Evolutionary conservation across 2,329 filamentous ascomycete species (phyloP).

Genomic region (Hirsutella thompsonii): DNA sequence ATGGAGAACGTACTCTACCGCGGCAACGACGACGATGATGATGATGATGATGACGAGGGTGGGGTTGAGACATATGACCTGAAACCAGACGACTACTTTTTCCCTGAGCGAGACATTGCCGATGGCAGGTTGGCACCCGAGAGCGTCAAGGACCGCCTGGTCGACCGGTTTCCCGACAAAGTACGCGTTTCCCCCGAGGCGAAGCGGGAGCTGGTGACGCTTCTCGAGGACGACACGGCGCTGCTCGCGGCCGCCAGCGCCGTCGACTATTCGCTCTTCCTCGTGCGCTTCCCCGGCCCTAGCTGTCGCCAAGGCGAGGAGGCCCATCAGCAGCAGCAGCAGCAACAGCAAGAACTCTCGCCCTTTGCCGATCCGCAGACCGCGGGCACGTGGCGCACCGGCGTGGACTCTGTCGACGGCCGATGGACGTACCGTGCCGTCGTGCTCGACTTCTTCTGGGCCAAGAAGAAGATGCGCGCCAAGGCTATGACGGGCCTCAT

Average conservation of each 20-base stretch:
- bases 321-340: too few relatives aligned
- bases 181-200: slow-evolving; percentile 41
- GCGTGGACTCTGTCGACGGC: slow-evolving; percentile 46
- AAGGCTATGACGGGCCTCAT: slow-evolving; percentile 54
- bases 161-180: slow-evolving; percentile 56
- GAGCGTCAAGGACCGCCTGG: slow-evolving; percentile 50
- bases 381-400: slow-evolving; percentile 40
- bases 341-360: not conserved
- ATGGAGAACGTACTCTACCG: slow-evolving; percentile 61
- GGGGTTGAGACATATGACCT: slow-evolving; percentile 61
- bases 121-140: slow-evolving; percentile 49
- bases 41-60: slow-evolving; percentile 18
- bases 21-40: slow-evolving; percentile 41
- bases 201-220: slow-evolving; percentile 39
- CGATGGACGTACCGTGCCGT: slow-evolving; percentile 56
- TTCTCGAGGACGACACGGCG: slow-evolving; percentile 48
- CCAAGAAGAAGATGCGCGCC: slow-evolving; percentile 56
- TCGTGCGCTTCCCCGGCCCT: slow-evolving; percentile 33
- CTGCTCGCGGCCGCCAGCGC: slow-evolving; percentile 50
- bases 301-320: too few relatives aligned
- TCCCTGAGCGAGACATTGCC: slow-evolving; percentile 59
- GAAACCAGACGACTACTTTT: slow-evolving; percentile 65
- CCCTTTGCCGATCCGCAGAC: slow-evolving; percentile 9
- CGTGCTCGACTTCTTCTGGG: slow-evolving; percentile 68
- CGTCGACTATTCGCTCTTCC: slow-evolving; percentile 64